Percentiles rank a stretch among this genome's conserved stretches.
Conservation (phyloP, 106 monocot genomes). For the Dioscorea dumetorum region DNA sequence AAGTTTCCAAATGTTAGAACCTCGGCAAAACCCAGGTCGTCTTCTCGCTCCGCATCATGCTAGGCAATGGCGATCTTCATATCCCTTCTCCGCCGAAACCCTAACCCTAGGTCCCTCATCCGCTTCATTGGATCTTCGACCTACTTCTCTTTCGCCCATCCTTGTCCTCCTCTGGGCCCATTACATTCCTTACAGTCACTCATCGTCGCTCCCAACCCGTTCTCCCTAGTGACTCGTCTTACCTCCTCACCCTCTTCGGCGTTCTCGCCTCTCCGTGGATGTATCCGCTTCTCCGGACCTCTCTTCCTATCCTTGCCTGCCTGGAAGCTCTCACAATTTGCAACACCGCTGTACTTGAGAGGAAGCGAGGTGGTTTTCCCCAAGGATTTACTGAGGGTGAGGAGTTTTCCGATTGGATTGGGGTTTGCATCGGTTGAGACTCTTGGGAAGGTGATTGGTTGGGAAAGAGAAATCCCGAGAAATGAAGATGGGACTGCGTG, state of each 20-base stretch:
- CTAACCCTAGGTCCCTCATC: conserved; percentile 17
- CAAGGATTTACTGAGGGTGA: neutral
- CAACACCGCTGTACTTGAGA: conserved; percentile 54
- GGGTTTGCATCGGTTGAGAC: conserved; percentile 11
- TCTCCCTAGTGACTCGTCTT: conserved; percentile 16
- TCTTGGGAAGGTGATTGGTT: conserved; percentile 3
- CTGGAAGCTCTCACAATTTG: conserved; percentile 72
- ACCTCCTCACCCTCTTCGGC: conserved; percentile 14
- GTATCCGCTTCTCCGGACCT: conserved; percentile 27
- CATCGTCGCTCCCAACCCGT: conserved; percentile 13
- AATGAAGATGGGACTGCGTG: neutral
- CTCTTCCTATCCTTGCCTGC: conserved; percentile 58
- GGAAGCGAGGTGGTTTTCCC: conserved; percentile 32
- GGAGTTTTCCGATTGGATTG: conserved; percentile 8
- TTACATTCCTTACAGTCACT: neutral
- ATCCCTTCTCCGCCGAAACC: conserved; percentile 40
- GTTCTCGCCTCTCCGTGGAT: conserved; percentile 11
- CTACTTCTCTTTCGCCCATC: neutral
- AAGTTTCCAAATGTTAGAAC: neutral
- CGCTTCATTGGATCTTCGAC: conserved; percentile 1
- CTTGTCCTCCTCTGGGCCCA: neutral
- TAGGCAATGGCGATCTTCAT: conserved; percentile 43
- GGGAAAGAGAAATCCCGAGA: conserved; percentile 1
- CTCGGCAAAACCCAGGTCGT: neutral
- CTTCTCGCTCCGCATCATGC: neutral